phyloP scores from a whole-genome alignment of 2,329 filamentous ascomycete species.

The Didymella pinodella region DNA sequence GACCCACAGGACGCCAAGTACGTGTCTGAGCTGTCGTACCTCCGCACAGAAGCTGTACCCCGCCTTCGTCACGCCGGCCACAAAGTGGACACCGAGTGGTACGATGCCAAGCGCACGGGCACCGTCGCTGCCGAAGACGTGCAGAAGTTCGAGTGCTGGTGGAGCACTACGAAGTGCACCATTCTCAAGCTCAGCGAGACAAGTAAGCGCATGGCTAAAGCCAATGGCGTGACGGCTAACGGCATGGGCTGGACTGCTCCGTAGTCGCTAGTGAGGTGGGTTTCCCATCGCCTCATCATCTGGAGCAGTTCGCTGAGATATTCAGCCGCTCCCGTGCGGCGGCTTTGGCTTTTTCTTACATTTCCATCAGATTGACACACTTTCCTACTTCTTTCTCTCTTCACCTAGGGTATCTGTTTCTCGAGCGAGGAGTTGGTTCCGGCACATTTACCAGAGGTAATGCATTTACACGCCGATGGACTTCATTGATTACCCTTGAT shows the following conservation, averaged over 20 bases:
- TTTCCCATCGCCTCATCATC: slow-evolving; percentile 16
- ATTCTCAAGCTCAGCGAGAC: slow-evolving; percentile 45
- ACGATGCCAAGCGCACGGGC: slow-evolving; percentile 39
- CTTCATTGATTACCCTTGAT: slow-evolving; percentile 21
- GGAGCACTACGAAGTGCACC: slow-evolving; percentile 46
- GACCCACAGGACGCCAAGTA: slow-evolving; percentile 48
- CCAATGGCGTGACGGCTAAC: slow-evolving; percentile 35
- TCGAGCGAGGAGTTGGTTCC: slow-evolving; percentile 37
- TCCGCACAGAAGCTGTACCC: slow-evolving; percentile 52
- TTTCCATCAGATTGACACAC: slow-evolving; percentile 16
- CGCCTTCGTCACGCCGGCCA: slow-evolving; percentile 53
- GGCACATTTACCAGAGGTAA: slow-evolving; percentile 26
- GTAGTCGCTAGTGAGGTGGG: slow-evolving; percentile 44
- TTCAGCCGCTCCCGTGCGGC: slow-evolving; percentile 7
- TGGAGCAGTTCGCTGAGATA: slow-evolving; percentile 20
- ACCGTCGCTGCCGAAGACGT: slow-evolving; percentile 30
- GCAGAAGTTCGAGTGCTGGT: slow-evolving; percentile 52
- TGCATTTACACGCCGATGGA: slow-evolving; percentile 28
- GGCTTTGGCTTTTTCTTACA: slow-evolving; percentile 15
- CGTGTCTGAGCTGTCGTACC: slow-evolving; percentile 48
- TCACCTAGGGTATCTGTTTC: slow-evolving; percentile 19
- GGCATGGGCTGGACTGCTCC: slow-evolving; percentile 48
- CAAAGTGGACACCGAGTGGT: slow-evolving; percentile 48
- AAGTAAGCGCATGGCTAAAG: slow-evolving; percentile 37
- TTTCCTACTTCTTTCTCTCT: slow-evolving; percentile 11